Evolutionary conservation across 2,329 filamentous ascomycete genomes (phyloP).

Genomic region (Venturia carpophila): DNA sequence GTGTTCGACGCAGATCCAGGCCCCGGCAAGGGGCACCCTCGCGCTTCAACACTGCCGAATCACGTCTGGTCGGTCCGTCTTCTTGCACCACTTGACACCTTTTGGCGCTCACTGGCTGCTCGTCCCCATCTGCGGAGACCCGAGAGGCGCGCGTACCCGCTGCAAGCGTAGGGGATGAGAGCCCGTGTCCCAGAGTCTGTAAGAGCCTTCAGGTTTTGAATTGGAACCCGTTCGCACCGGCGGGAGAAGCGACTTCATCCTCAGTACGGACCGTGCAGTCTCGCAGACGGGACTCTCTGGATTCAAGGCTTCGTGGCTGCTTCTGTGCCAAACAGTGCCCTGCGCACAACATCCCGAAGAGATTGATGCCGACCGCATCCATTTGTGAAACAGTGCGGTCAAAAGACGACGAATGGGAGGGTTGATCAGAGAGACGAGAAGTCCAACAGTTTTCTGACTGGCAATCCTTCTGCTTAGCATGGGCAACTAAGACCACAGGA

Average conservation of each 20-base stretch:
- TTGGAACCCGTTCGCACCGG: neutral
- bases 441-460: neutral
- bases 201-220: neutral
- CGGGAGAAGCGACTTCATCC: neutral
- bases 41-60: neutral
- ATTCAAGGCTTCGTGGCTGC: neutral
- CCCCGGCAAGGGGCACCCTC: slow-evolving; percentile 5
- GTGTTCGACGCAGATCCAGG: neutral
- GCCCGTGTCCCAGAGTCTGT: no score
- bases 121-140: slow-evolving; percentile 11
- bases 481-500: neutral
- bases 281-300: neutral
- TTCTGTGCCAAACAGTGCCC: slow-evolving; percentile 8
- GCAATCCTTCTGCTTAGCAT: neutral
- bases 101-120: neutral
- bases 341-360: neutral
- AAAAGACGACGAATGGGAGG: neutral
- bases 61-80: slow-evolving; percentile 1
- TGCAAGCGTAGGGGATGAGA: slow-evolving; percentile 5
- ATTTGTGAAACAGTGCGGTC: slow-evolving; percentile 1
- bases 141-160: slow-evolving; percentile 11
- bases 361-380: neutral
- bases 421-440: neutral
- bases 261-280: neutral
- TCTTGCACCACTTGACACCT: slow-evolving; percentile 8